Base-by-base conservation (phyloP, 2,329 filamentous ascomycete species). In the Shiraia bambusicola region DNA sequence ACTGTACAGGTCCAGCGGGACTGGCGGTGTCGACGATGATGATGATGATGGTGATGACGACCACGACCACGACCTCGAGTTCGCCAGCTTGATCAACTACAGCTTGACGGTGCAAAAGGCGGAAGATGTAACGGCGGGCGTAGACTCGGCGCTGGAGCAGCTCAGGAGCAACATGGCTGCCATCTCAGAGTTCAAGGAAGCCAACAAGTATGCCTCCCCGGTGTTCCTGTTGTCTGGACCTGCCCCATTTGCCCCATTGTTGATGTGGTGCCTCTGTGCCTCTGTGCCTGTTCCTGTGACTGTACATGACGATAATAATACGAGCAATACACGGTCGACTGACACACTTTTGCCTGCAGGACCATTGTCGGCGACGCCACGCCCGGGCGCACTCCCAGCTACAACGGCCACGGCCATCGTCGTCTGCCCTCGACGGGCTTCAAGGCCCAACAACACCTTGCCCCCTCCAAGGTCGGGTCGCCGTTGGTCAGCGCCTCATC, bases 111-210 rank as follows among this genome's bases (percentile, higher is more conserved):
- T 81, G 26, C 72, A 77, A 56, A 76, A 77, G 64, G 76, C 75
- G 28, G 72, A 77, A 60, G 71, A 77, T 59, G 76, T 72, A 26
- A 78, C 75, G 30, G 76, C 76, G 19, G 77, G 76, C 47, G 76
- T 76, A 28, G 81, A 84, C 61, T 75, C 77, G 45, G 81, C 81
- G 19, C 65, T 84, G 63, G 78, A 78, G 38, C 75, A 74, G 28
- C 70, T 84, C 39, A 76, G 82, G 63, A 79, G 73, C 60, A 82
- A 73, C 56, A 71, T 84, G 61, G 81, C 76, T 46, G 76, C 78
- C 15, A 75, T 80, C 37, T 73, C 81, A 57, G 73, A 81, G 57
- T 75, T 80, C 50, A 82, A 82, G 65, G 76, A 82, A 63, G 79
- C 79, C 27, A 81, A 79, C 61, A 78, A 77, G 70, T 73, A 66